Evolutionary conservation across 148 eudicot genomes (phyloP).

Genomic region (Mesembryanthemum crystallinum): DNA sequence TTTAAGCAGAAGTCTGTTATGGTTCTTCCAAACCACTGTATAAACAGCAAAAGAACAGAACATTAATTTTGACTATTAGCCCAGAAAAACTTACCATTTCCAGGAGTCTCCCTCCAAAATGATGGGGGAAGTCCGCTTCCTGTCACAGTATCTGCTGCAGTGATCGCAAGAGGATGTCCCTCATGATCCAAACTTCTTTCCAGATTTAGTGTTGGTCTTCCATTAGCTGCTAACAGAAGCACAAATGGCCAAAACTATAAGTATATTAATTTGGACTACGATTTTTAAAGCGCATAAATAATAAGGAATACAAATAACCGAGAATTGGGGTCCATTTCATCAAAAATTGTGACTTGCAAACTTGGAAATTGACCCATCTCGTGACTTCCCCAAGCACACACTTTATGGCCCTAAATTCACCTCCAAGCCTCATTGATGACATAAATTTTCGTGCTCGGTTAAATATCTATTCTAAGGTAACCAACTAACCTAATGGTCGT

Average conservation of each 20-base stretch:
- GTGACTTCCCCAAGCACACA: too few relatives aligned
- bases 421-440: too few relatives aligned
- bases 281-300: too few relatives aligned
- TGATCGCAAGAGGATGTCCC: slow-evolving; percentile 80
- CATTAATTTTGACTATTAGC: neutral
- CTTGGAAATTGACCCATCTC: too few relatives aligned
- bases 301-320: too few relatives aligned
- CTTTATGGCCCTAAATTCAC: too few relatives aligned
- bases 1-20: neutral
- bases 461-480: too few relatives aligned
- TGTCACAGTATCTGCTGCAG: slow-evolving; percentile 63
- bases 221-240: slow-evolving; percentile 48
- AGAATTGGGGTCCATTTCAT: too few relatives aligned
- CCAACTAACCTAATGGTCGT: too few relatives aligned
- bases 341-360: too few relatives aligned
- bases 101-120: slow-evolving; percentile 76
- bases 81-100: slow-evolving; percentile 48
- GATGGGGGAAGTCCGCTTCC: slow-evolving; percentile 66
- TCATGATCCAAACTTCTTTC: slow-evolving; percentile 76
- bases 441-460: too few relatives aligned
- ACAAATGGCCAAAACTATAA: neutral
- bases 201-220: slow-evolving; percentile 55
- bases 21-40: neutral
- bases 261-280: too few relatives aligned
- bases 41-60: neutral